Conservation (phyloP, 2,329 filamentous ascomycete genomes). For the Colletotrichum acutatum region DNA sequence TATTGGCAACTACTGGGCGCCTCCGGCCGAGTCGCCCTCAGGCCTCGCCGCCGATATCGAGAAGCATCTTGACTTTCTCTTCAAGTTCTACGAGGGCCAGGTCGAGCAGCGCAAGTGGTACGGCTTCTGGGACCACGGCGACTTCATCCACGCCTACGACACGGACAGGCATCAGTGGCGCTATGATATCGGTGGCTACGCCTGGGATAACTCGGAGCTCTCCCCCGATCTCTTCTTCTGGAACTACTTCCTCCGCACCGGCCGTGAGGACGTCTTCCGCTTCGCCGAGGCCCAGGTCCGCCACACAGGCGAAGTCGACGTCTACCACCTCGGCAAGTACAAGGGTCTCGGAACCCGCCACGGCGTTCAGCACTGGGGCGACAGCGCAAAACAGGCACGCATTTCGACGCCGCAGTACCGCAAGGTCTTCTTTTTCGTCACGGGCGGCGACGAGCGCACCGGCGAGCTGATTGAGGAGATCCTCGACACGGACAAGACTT, state of each 20-base stretch:
- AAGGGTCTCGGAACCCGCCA: constrained; percentile 72
- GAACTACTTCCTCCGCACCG: constrained; percentile 70
- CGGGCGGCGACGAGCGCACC: constrained; percentile 67
- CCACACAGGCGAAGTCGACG: constrained; percentile 70
- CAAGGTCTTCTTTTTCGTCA: constrained; percentile 65
- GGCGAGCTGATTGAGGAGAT: constrained; percentile 64
- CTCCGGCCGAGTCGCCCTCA: constrained; percentile 38
- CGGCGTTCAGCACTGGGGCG: constrained; percentile 70
- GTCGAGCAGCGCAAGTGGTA: constrained; percentile 70
- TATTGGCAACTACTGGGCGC: constrained; percentile 65
- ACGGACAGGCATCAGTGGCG: constrained; percentile 68
- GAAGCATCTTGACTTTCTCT: constrained; percentile 64
- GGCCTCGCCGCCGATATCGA: constrained; percentile 57
- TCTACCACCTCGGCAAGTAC: constrained; percentile 68
- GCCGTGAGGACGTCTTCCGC: constrained; percentile 65
- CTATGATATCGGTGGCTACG: constrained; percentile 72
- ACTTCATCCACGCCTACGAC: constrained; percentile 73
- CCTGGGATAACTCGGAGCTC: constrained; percentile 74
- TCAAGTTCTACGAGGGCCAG: constrained; percentile 65
- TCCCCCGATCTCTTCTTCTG: constrained; percentile 72
- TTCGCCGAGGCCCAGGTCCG: constrained; percentile 69
- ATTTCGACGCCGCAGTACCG: constrained; percentile 69
- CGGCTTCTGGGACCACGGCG: constrained; percentile 71
- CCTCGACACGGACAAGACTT: constrained; percentile 64
- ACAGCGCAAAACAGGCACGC: constrained; percentile 71